These are phyloP conservation scores for Asparagopsis taxiformis DNA, from an alignment of 31 red algal species.

Conservation along the genomic window DNA sequence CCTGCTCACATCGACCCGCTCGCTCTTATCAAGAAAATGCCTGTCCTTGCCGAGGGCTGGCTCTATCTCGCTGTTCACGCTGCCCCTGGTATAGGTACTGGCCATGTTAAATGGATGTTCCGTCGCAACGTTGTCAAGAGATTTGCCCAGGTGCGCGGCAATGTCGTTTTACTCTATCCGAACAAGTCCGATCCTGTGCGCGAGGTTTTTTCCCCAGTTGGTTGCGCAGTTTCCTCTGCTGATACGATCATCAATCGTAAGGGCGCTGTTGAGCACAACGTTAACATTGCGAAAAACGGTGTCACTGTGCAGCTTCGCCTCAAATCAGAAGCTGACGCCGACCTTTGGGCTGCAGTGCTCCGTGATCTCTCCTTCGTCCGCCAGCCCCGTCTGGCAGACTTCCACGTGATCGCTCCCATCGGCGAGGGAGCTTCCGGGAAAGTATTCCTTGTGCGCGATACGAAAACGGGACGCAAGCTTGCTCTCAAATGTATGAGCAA, in stretches of 20 bases:
- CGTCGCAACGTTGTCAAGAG: conserved; percentile 54
- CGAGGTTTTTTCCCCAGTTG: conserved; percentile 57
- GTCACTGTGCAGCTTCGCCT: conserved; percentile 61
- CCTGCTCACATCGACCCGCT: conserved; percentile 57
- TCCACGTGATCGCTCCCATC: conserved; percentile 77
- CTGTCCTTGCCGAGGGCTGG: conserved; percentile 49
- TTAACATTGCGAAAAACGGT: conserved; percentile 63
- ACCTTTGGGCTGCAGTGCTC: conserved; percentile 57
- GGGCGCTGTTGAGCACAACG: conserved; percentile 60
- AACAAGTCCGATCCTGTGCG: conserved; percentile 30
- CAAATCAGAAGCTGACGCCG: conserved; percentile 48
- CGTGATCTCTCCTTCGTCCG: conserved; percentile 33
- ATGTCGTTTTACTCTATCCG: conserved; percentile 31
- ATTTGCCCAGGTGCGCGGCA: conserved; percentile 41
- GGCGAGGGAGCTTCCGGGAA: conserved; percentile 83
- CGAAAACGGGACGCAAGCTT: conserved; percentile 66
- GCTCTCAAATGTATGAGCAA: conserved; percentile 88
- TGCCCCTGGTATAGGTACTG: conserved; percentile 37
- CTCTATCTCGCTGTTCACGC: conserved; percentile 58
- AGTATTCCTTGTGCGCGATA: conserved; percentile 77
- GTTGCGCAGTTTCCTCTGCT: conserved; percentile 46
- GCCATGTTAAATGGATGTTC: conserved; percentile 61
- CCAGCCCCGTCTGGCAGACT: conserved; percentile 58
- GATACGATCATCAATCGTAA: conserved; percentile 47
- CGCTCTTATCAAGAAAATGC: conserved; percentile 55